phyloP scores from a whole-genome alignment of 352 stramenopile species.

The Hyaloperonospora arabidopsidis region DNA sequence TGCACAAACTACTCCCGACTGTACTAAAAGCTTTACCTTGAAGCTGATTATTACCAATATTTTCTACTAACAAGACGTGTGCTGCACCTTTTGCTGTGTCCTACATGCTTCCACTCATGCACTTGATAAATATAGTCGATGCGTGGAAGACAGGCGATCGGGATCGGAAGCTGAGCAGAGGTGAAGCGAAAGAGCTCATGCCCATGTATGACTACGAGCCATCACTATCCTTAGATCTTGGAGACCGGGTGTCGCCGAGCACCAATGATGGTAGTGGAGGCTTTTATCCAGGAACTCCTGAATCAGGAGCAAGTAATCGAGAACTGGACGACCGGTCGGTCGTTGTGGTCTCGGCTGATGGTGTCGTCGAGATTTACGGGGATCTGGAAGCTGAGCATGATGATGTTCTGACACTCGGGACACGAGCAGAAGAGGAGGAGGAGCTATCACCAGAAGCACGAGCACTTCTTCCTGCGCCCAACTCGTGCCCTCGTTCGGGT shows the following conservation, averaged over 20 bases:
- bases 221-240: slow-evolving; percentile 29
- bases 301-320: slow-evolving; percentile 6
- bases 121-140: slow-evolving; percentile 9
- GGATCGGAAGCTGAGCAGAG: slow-evolving; percentile 13
- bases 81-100: not conserved
- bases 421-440: not conserved
- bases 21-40: slow-evolving; percentile 4
- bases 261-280: slow-evolving; percentile 12
- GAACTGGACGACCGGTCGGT: slow-evolving; percentile 17
- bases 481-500: slow-evolving; percentile 30
- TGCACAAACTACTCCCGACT: slow-evolving; percentile 25
- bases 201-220: slow-evolving; percentile 35
- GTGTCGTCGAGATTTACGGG: slow-evolving; percentile 15
- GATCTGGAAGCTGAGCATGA: slow-evolving; percentile 11
- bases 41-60: too few relatives aligned
- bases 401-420: slow-evolving; percentile 1
- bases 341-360: slow-evolving; percentile 21
- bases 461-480: slow-evolving; percentile 24
- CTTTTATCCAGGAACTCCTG: slow-evolving; percentile 16
- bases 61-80: not conserved
- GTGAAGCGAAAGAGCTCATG: slow-evolving; percentile 27
- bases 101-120: not conserved
- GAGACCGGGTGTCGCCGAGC: slow-evolving; percentile 18
- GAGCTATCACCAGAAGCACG: slow-evolving; percentile 8
- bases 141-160: slow-evolving; percentile 23